Conservation (phyloP, 495 filamentous ascomycete species). For the Penicillium parvum region DNA sequence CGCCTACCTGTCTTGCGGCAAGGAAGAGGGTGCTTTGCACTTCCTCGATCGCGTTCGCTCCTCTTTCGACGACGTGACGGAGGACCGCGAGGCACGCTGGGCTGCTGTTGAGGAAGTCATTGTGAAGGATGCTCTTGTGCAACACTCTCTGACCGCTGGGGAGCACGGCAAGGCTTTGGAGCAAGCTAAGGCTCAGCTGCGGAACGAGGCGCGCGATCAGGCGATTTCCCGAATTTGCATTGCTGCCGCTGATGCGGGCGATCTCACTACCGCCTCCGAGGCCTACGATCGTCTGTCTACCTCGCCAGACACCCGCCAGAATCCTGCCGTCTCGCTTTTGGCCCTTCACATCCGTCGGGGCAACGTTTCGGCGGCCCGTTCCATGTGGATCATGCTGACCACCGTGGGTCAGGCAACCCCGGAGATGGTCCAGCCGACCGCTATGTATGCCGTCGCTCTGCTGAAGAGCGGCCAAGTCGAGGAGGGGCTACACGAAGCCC, state of each 20-base stretch:
- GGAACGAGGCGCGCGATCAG: conserved; percentile 42
- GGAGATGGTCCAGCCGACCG: conserved; percentile 76
- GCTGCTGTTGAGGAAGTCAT: conserved; percentile 64
- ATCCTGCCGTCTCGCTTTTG: conserved; percentile 75
- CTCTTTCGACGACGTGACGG: conserved; percentile 54
- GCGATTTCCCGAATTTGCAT: conserved; percentile 57
- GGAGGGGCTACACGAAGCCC: conserved; percentile 69
- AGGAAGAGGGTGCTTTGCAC: conserved; percentile 68
- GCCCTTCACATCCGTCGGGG: conserved; percentile 79
- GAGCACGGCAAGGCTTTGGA: conserved; percentile 62
- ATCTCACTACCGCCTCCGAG: conserved; percentile 62
- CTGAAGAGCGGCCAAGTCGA: conserved; percentile 74
- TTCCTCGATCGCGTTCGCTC: conserved; percentile 76
- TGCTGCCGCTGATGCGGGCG: conserved; percentile 75
- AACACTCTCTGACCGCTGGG: conserved; percentile 59
- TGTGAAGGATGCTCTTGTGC: conserved; percentile 67
- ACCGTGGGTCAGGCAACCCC: conserved; percentile 54
- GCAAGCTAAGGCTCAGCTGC: conserved; percentile 54
- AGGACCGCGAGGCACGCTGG: conserved; percentile 45
- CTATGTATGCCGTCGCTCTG: conserved; percentile 80
- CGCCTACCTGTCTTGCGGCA: conserved; percentile 76
- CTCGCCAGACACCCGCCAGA: conserved; percentile 47
- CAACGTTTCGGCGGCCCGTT: conserved; percentile 67
- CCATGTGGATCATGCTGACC: conserved; percentile 70
- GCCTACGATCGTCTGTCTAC: conserved; percentile 57